Conservation (phyloP, 2,329 filamentous ascomycete species). For the Aureobasidium pullulans region DNA sequence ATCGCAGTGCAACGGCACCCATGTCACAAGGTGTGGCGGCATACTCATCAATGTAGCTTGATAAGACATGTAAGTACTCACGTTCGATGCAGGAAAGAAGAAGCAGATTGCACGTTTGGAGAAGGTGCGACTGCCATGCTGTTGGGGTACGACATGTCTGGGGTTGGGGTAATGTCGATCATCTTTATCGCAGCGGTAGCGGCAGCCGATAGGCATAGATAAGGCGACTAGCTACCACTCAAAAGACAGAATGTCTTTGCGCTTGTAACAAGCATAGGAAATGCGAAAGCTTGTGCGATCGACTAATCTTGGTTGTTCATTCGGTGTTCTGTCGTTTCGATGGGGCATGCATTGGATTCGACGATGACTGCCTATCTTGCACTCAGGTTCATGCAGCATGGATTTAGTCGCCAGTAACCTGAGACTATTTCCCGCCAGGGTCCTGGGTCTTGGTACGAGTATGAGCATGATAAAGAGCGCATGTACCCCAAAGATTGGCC, state of each 20-base stretch:
- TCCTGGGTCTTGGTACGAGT: too few relatives aligned
- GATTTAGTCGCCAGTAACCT: too few relatives aligned
- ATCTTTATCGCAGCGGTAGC: not conserved
- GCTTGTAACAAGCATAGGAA: not conserved
- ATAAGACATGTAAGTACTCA: not conserved
- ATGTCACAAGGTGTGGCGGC: not conserved
- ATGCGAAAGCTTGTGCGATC: not conserved
- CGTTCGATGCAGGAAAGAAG: too few relatives aligned
- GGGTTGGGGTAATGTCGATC: constrained; percentile 6
- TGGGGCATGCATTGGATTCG: not conserved
- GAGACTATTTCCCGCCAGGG: too few relatives aligned
- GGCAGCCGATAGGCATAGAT: constrained; percentile 8
- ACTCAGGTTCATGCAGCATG: too few relatives aligned
- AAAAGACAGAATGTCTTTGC: not conserved
- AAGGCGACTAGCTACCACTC: not conserved
- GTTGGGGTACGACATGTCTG: not conserved
- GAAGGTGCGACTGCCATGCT: not conserved
- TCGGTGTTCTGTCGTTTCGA: not conserved
- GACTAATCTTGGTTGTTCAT: not conserved
- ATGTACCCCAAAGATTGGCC: too few relatives aligned
- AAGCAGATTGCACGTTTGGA: not conserved
- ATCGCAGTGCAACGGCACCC: not conserved
- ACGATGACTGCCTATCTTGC: too few relatives aligned
- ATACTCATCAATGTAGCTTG: not conserved
- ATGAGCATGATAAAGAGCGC: too few relatives aligned